Evolutionary conservation across 2,329 filamentous ascomycete species (phyloP).

Genomic region (Phialophora macrospora): DNA sequence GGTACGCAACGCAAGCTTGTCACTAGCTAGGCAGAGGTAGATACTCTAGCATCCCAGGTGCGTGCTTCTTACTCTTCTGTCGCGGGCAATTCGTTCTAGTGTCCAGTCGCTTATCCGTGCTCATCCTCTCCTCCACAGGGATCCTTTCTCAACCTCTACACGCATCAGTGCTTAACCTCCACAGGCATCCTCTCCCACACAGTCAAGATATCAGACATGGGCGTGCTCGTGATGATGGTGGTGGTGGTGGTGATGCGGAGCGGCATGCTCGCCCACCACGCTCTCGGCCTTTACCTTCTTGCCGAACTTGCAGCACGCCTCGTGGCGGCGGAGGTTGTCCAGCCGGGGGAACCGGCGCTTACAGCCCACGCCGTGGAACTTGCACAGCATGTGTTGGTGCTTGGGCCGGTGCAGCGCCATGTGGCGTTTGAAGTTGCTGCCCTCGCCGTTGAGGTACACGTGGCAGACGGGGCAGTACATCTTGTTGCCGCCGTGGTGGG

Average conservation of each 20-base stretch:
- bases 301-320: constrained; percentile 40
- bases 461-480: constrained; percentile 39
- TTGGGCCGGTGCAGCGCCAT: constrained; percentile 39
- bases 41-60: no score
- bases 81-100: no score
- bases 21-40: no score
- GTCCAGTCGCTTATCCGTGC: no score
- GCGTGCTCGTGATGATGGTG: constrained; percentile 25
- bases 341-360: constrained; percentile 38
- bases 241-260: constrained; percentile 31
- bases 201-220: neutral
- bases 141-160: neutral
- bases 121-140: no score
- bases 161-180: neutral
- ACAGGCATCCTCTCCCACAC: neutral
- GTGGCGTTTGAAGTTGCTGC: constrained; percentile 38
- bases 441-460: constrained; percentile 39
- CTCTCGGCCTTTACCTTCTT: constrained; percentile 33
- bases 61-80: no score
- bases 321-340: constrained; percentile 38
- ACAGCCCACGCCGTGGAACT: constrained; percentile 38
- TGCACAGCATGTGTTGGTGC: constrained; percentile 39
- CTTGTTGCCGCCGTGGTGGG: constrained; percentile 36
- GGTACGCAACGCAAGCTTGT: no score
- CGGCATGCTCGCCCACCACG: neutral